Evolutionary conservation across 2,329 filamentous ascomycete species (phyloP), one percentile per base, ranked within the genome.

Genomic region (Colletotrichum chlorophyti): DNA sequence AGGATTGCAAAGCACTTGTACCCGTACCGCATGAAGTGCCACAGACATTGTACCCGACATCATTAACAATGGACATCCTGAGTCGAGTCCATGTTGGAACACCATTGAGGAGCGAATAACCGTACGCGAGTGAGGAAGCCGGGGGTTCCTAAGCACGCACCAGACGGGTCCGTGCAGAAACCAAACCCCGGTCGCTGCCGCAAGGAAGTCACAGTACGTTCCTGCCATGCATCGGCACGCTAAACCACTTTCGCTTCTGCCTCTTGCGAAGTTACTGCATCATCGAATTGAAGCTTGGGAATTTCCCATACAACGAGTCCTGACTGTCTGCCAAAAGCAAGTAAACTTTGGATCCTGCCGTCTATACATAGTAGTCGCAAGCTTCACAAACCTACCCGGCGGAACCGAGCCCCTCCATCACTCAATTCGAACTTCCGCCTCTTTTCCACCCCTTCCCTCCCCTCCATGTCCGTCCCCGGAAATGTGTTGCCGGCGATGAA

Each of bases 401-500:
- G n/a, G n/a, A n/a, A 32, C 19, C 9, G 5, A 8, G 15, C 12
- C 24, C 17, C 34, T 23, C 15, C 11, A 6, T 29, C 15, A 10
- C 29, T 34, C 32, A 19, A 15, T 12, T 50, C 29, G 12, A 53
- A 14, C 31, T 21, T 17, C 8, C 17, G 35, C 51, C 51, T 17
- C 19, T 19, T 8, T 6, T 17, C 11, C 15, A 6, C 51, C 6
- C 12, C 15, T 11, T 15, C 23, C 9, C 15, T 21, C 32, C 29
- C 11, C 14, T 23, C 8, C 57, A 60, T 60, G 55, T 59, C 43
- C 43, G 43, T 9, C 51, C 29, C 42, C 32, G 53, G 58, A 41
- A 35, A 60, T 60, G 58, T 51, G 38, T 37, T 58, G 58, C 58
- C 53, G 27, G 40, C 38, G 11, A 63, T 63, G 61, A 61, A 61